phyloP scores from a whole-genome alignment of 345 rosid species.

The Brassica cretica region DNA sequence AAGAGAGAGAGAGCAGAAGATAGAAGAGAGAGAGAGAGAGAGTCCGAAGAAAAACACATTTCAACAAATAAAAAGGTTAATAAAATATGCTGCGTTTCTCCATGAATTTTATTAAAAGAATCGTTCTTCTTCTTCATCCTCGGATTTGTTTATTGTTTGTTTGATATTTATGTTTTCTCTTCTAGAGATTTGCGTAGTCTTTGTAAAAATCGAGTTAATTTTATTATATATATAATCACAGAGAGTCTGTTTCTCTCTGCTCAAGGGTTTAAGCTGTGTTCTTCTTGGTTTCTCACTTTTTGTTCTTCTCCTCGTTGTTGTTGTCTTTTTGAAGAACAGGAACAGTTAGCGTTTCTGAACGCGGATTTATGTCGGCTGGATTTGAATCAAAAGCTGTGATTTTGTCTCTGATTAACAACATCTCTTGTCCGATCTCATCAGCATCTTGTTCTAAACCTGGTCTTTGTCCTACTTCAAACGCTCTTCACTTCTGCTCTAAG shows the following conservation, averaged over 20 bases:
- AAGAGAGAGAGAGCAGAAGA: neutral
- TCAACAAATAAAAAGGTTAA: slow-evolving; percentile 24
- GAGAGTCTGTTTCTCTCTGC: slow-evolving; percentile 23
- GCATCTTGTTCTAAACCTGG: neutral
- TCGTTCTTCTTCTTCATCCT: neutral
- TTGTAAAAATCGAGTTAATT: slow-evolving; percentile 18
- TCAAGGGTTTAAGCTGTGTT: slow-evolving; percentile 40
- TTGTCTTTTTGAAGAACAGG: slow-evolving; percentile 27
- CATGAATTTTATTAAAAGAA: slow-evolving; percentile 18
- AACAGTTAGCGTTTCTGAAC: slow-evolving; percentile 29
- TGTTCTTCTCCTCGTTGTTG: neutral
- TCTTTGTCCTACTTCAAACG: slow-evolving; percentile 27
- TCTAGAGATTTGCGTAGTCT: slow-evolving; percentile 41
- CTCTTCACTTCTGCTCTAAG: slow-evolving; percentile 63
- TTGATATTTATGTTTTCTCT: neutral
- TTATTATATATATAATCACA: neutral
- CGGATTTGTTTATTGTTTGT: neutral
- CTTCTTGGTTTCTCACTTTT: slow-evolving; percentile 9
- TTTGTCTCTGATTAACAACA: slow-evolving; percentile 62
- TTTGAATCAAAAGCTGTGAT: slow-evolving; percentile 61
- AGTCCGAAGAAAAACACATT: slow-evolving; percentile 9
- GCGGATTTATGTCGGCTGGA: slow-evolving; percentile 90
- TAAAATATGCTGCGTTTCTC: slow-evolving; percentile 16
- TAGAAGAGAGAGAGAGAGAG: slow-evolving; percentile 16
- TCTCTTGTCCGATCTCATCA: slow-evolving; percentile 43